These are phyloP conservation scores for Penicillium griseofulvum DNA, from an alignment of 2,329 filamentous ascomycete species.

Conservation along the genomic window DNA sequence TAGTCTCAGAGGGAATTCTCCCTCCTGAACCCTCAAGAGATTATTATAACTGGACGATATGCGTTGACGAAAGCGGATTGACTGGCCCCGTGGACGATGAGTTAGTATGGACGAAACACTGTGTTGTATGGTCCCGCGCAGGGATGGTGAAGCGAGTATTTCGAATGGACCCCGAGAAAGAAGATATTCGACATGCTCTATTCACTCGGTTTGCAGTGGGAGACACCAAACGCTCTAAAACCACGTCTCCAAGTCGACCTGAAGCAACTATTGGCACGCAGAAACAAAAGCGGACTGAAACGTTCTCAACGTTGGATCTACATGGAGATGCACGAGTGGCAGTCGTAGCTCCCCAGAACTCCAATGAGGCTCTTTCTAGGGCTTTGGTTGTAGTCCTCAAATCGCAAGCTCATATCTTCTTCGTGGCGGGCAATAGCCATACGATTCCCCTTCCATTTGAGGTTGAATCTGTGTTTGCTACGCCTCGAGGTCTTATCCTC, in stretches of 20 bases:
- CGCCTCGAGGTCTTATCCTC: conserved; percentile 77
- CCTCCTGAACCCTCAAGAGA: conserved; percentile 63
- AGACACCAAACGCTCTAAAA: conserved; percentile 22
- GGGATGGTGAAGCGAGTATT: conserved; percentile 82
- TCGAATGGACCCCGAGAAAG: conserved; percentile 81
- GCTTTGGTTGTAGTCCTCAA: conserved; percentile 89
- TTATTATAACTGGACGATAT: conserved; percentile 72
- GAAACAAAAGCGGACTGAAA: conserved; percentile 13
- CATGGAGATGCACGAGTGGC: conserved; percentile 23
- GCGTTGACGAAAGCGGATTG: conserved; percentile 42
- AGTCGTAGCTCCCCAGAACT: conserved; percentile 18
- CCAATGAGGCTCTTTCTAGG: conserved; percentile 41
- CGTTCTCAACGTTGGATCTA: conserved; percentile 25
- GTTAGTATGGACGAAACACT: conserved; percentile 69
- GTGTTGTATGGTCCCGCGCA: conserved; percentile 86
- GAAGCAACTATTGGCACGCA: not conserved
- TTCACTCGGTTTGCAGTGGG: conserved; percentile 72
- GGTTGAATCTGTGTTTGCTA: conserved; percentile 80
- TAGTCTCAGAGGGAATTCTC: conserved; percentile 76
- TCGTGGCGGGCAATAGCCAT: conserved; percentile 81
- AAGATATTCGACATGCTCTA: conserved; percentile 79
- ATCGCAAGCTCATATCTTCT: conserved; percentile 91
- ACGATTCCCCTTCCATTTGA: conserved; percentile 93
- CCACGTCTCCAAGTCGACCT: conserved; percentile 1
- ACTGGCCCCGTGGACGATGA: conserved; percentile 66